These are phyloP conservation scores for Talaromyces sp. DNA, from an alignment of 2,329 filamentous ascomycete species.

Conservation along the genomic window DNA sequence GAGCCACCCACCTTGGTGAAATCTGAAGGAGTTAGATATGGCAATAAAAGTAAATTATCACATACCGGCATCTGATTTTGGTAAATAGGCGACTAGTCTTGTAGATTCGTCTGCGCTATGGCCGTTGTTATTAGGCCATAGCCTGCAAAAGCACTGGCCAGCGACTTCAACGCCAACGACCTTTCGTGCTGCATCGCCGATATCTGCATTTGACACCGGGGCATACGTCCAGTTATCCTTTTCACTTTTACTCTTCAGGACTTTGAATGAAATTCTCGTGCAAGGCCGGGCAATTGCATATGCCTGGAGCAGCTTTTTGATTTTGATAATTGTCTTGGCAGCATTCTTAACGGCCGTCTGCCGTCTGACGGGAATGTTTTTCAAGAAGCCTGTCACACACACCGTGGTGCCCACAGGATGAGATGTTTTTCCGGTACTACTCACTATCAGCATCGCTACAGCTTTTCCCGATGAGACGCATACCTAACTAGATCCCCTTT, in stretches of 20 bases:
- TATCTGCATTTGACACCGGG: conserved; percentile 43
- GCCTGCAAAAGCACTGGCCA: conserved; percentile 42
- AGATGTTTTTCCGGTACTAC: conserved; percentile 39
- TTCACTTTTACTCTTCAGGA: conserved; percentile 58
- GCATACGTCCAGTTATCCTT: conserved; percentile 59
- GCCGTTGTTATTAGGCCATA: conserved; percentile 21
- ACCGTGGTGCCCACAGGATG: conserved; percentile 60
- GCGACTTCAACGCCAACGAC: conserved; percentile 52
- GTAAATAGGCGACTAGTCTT: conserved; percentile 47
- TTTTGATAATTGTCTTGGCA: conserved; percentile 45
- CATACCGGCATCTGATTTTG: conserved; percentile 39
- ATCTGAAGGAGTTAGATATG: conserved; percentile 30
- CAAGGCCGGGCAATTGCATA: conserved; percentile 57
- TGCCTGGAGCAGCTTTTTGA: conserved; percentile 52
- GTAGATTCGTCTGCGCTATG: conserved; percentile 26
- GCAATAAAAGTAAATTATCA: not conserved
- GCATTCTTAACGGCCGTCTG: conserved; percentile 51
- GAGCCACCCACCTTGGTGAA: conserved; percentile 27
- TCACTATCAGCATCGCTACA: conserved; percentile 8
- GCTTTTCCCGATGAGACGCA: not conserved
- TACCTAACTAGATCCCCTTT: conserved; percentile 48
- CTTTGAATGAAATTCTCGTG: conserved; percentile 52
- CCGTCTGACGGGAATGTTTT: conserved; percentile 55
- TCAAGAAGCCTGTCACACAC: conserved; percentile 53
- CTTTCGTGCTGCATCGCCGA: conserved; percentile 54